Conservation (phyloP, 345 rosid genomes). For the Fremontodendron californicum region DNA sequence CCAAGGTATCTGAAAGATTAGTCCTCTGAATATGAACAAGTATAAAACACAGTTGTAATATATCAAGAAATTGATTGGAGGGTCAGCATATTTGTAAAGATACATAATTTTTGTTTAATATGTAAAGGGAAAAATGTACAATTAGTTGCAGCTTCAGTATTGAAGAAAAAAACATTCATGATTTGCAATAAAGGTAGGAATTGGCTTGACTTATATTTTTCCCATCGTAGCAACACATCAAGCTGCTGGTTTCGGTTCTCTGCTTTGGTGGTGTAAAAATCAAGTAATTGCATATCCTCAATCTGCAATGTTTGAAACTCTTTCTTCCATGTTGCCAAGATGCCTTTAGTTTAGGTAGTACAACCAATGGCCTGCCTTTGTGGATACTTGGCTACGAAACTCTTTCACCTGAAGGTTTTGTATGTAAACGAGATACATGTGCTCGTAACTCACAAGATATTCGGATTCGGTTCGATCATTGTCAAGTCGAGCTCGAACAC, state of each 20-base stretch:
- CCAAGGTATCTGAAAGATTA: constrained; percentile 12
- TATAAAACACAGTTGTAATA: constrained; percentile 26
- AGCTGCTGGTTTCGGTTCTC: constrained; percentile 48
- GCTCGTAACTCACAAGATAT: no score
- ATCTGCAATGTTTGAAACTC: constrained; percentile 61
- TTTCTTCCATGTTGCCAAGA: constrained; percentile 53
- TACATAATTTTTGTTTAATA: constrained; percentile 24
- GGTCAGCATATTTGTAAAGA: constrained; percentile 31
- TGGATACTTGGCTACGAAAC: constrained; percentile 54
- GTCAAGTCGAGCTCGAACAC: no score
- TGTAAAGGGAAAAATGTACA: constrained; percentile 25
- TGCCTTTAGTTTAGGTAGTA: constrained; percentile 67
- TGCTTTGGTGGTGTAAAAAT: constrained; percentile 51
- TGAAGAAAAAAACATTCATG: background rate
- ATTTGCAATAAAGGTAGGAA: constrained; percentile 19
- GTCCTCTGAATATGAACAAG: no score
- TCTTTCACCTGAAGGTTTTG: no score
- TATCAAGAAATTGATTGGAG: constrained; percentile 25
- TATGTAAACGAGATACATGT: no score
- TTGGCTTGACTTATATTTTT: constrained; percentile 20
- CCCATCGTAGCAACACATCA: constrained; percentile 57
- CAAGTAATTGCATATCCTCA: constrained; percentile 51
- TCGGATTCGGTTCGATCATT: no score
- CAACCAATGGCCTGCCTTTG: constrained; percentile 48
- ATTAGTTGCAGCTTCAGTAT: constrained; percentile 14